phyloP scores from a whole-genome alignment of 805 yeast species.

The Ogataea allantospora region DNA sequence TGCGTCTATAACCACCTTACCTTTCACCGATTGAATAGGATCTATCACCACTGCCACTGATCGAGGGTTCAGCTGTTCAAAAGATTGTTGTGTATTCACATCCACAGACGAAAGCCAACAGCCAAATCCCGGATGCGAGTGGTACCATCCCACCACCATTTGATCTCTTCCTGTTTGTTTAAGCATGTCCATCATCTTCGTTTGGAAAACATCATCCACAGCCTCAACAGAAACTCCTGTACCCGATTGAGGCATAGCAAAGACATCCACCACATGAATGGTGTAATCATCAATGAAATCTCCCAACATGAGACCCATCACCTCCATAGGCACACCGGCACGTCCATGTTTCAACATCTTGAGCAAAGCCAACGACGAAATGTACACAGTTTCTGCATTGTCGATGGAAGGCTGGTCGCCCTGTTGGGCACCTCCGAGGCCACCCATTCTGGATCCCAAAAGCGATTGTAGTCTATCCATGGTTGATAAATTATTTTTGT shows the following conservation, averaged over 20 bases:
- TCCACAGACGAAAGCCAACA: constrained; percentile 98
- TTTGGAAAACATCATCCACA: constrained; percentile 97
- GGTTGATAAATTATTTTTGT: constrained; percentile 1
- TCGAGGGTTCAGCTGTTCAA: constrained; percentile 91
- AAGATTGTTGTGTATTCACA: constrained; percentile 96
- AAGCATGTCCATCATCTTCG: constrained; percentile 99
- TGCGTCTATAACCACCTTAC: constrained; percentile 98
- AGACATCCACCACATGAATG: constrained; percentile 94
- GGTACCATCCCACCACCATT: constrained; percentile 99
- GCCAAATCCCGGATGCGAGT: constrained; percentile 99
- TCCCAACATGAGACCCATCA: constrained; percentile 98
- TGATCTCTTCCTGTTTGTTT: constrained; percentile 99
- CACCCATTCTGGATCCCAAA: constrained; percentile 34
- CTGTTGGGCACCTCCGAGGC: constrained; percentile 31
- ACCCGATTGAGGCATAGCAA: constrained; percentile 97
- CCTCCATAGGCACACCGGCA: constrained; percentile 78
- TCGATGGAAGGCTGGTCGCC: constrained; percentile 82
- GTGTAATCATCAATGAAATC: constrained; percentile 97
- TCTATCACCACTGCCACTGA: constrained; percentile 99
- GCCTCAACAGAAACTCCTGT: constrained; percentile 99
- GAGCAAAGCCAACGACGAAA: constrained; percentile 89
- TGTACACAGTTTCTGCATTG: constrained; percentile 93
- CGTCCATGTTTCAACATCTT: constrained; percentile 98
- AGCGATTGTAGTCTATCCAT: constrained; percentile 36
- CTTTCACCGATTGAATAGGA: constrained; percentile 98